These are phyloP conservation scores for Rhododendron henanense DNA, from an alignment of 148 eudicot genomes.

Conservation along the genomic window DNA sequence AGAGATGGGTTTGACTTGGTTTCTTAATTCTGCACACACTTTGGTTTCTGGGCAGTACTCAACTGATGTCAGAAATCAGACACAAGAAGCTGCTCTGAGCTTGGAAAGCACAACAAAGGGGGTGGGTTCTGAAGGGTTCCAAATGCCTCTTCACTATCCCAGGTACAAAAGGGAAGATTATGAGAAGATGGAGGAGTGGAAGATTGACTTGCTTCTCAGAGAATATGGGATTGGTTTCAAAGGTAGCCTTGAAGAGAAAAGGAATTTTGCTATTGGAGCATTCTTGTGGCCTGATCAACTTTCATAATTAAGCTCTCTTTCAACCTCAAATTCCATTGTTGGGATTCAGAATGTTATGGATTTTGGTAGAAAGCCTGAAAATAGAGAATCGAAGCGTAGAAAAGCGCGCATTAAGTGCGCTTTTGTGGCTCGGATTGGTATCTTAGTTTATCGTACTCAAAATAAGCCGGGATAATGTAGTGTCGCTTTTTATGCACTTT, in stretches of 20 bases:
- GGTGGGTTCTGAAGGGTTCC: slow-evolving; percentile 5
- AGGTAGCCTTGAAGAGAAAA: slow-evolving; percentile 28
- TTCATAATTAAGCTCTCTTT: not conserved
- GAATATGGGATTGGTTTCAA: slow-evolving; percentile 33
- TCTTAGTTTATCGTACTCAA: not conserved
- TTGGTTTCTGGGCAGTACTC: slow-evolving; percentile 2
- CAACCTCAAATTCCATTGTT: not conserved
- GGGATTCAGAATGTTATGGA: not conserved
- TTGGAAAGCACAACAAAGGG: not conserved
- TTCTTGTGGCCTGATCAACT: slow-evolving; percentile 23
- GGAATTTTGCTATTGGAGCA: slow-evolving; percentile 15
- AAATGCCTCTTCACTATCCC: slow-evolving; percentile 40
- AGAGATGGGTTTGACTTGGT: slow-evolving; percentile 10
- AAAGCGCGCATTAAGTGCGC: not conserved
- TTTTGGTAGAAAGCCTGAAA: not conserved
- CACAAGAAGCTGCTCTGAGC: not conserved
- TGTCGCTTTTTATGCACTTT: not conserved
- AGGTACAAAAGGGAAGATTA: slow-evolving; percentile 30
- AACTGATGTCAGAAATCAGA: too few species aligned
- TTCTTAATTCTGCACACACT: not conserved
- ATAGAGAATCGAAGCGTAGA: not conserved
- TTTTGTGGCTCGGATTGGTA: too few species aligned
- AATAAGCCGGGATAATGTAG: not conserved
- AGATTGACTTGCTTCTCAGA: slow-evolving; percentile 29
- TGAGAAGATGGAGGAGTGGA: slow-evolving; percentile 40